Conservation (phyloP, 805 yeast genomes). For the Torulaspora gathmanii region DNA sequence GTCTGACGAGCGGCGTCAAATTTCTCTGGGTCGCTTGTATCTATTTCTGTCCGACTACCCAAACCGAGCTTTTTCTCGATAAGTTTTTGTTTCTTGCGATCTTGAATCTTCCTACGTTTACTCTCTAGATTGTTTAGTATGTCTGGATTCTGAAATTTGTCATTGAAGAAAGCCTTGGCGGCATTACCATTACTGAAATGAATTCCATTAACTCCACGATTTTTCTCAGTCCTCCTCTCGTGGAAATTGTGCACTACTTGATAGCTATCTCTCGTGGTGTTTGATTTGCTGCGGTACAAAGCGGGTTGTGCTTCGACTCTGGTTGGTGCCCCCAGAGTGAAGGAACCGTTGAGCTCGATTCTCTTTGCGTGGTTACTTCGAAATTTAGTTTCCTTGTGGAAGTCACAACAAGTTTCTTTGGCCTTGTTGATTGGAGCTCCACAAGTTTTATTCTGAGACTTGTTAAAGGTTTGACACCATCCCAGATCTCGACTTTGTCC, state of each 20-base stretch:
- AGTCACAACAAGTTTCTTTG: slow-evolving; percentile 58
- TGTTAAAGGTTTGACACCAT: slow-evolving; percentile 50
- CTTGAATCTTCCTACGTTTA: slow-evolving; percentile 40
- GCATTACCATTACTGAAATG: slow-evolving; percentile 41
- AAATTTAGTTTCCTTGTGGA: slow-evolving; percentile 58
- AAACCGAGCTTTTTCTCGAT: slow-evolving; percentile 31
- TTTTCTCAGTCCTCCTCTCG: slow-evolving; percentile 14
- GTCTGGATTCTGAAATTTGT: slow-evolving; percentile 46
- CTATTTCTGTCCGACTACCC: slow-evolving; percentile 15
- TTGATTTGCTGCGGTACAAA: slow-evolving; percentile 35
- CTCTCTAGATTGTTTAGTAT: slow-evolving; percentile 38
- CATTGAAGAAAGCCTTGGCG: slow-evolving; percentile 49
- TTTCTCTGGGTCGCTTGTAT: slow-evolving; percentile 11
- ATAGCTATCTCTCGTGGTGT: slow-evolving; percentile 5
- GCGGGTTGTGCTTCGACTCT: slow-evolving; percentile 42
- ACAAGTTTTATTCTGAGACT: slow-evolving; percentile 51
- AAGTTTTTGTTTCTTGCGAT: slow-evolving; percentile 32
- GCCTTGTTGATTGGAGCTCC: slow-evolving; percentile 53
- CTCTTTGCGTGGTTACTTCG: slow-evolving; percentile 54
- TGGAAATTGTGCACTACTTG: slow-evolving; percentile 12
- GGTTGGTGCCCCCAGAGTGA: slow-evolving; percentile 53
- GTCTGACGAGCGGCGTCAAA: slow-evolving; percentile 27
- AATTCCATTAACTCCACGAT: slow-evolving; percentile 24
- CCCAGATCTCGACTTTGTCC: slow-evolving; percentile 69
- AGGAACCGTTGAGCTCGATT: slow-evolving; percentile 67